Percentiles rank a stretch among this genome's conserved stretches.
These are phyloP conservation scores for Clonostachys sp. DNA, from an alignment of 2,329 filamentous ascomycete genomes.

Conservation along the genomic window DNA sequence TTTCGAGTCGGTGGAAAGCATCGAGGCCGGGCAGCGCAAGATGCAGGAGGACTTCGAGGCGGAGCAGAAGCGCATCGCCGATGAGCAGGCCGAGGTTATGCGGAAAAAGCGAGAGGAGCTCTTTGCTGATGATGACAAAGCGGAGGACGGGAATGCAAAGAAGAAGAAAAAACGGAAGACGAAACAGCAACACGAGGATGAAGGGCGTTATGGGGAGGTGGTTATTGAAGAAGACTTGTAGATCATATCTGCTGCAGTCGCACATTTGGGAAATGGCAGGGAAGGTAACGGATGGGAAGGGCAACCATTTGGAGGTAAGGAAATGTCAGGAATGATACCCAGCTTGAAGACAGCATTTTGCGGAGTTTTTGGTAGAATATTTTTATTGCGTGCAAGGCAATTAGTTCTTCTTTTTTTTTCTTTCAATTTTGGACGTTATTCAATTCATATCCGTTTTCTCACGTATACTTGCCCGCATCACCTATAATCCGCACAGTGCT, in stretches of 20 bases:
- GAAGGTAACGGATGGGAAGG: not conserved
- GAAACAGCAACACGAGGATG: slow-evolving; percentile 14
- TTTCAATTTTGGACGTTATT: too few species aligned
- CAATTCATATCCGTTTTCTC: too few species aligned
- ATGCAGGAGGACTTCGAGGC: slow-evolving; percentile 39
- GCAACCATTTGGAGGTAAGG: not conserved
- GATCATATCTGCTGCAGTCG: not conserved
- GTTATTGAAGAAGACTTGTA: not conserved
- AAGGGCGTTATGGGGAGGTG: not conserved
- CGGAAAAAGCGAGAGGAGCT: slow-evolving; percentile 43
- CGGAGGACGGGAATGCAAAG: slow-evolving; percentile 8
- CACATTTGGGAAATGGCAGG: not conserved
- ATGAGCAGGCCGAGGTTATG: slow-evolving; percentile 42
- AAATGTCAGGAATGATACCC: not conserved
- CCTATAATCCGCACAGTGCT: too few species aligned
- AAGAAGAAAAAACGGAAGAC: slow-evolving; percentile 27
- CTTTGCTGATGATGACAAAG: slow-evolving; percentile 32
- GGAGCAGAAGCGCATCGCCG: slow-evolving; percentile 32
- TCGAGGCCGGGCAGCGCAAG: slow-evolving; percentile 49
- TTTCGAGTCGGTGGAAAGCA: slow-evolving; percentile 50
- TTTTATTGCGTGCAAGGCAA: too few species aligned
- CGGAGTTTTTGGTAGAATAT: not conserved
- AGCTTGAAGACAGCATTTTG: not conserved
- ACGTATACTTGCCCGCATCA: too few species aligned
- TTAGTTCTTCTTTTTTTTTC: too few species aligned